Conservation (phyloP, 129 eudicot species). For the Tagetes patula region DNA sequence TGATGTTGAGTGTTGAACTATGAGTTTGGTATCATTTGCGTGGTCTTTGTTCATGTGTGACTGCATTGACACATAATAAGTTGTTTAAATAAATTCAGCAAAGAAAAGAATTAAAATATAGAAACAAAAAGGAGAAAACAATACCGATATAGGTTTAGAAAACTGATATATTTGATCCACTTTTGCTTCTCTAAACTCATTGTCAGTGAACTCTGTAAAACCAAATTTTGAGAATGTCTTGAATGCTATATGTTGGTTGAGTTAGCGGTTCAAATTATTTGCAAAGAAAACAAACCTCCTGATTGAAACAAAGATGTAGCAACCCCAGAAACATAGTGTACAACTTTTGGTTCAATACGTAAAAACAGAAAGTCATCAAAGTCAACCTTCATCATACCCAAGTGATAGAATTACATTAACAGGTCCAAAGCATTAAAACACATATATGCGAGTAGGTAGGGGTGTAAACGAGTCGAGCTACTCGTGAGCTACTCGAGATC, state of each 20-base stretch:
- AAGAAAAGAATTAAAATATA: not conserved
- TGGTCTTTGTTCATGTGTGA: conserved; percentile 99
- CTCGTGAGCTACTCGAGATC: too few species aligned
- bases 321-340: conserved; percentile 79
- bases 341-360: conserved; percentile 76
- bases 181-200: conserved; percentile 63
- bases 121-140: not conserved
- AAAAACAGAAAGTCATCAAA: conserved; percentile 88
- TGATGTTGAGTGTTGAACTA: conserved; percentile 85
- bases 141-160: conserved; percentile 84
- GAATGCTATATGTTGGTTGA: not conserved
- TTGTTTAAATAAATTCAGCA: not conserved
- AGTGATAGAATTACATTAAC: conserved; percentile 9
- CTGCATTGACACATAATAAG: conserved; percentile 40
- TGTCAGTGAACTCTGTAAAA: conserved; percentile 59
- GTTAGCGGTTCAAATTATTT: not conserved
- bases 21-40: conserved; percentile 72
- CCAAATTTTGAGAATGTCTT: not conserved
- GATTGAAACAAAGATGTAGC: conserved; percentile 85
- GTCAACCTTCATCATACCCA: conserved; percentile 67
- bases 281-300: conserved; percentile 57
- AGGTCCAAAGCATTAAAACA: not conserved
- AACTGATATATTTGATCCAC: conserved; percentile 94
- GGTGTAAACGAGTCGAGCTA: too few species aligned
- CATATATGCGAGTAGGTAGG: not conserved